phyloP scores from a whole-genome alignment of 2,329 filamentous ascomycete species.

The Pseudogymnoascus sp. region DNA sequence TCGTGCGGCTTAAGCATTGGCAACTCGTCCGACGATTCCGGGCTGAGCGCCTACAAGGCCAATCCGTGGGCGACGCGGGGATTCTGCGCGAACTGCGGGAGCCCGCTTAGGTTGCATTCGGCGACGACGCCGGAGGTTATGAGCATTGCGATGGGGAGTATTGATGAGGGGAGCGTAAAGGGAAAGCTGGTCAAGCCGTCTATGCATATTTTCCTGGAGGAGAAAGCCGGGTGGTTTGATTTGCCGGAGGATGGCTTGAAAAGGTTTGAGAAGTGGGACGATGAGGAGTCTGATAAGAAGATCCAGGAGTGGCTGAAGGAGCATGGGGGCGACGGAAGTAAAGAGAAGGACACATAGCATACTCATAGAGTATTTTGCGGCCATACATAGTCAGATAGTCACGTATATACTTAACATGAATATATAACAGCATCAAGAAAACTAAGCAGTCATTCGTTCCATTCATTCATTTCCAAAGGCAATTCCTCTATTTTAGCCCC shows the following conservation, averaged over 20 bases:
- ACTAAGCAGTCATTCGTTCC: background rate
- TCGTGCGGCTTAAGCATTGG: background rate
- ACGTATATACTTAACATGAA: background rate
- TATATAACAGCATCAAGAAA: background rate
- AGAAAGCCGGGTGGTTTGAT: conserved; percentile 34
- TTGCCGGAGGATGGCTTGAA: conserved; percentile 31
- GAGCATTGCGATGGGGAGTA: conserved; percentile 33
- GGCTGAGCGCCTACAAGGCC: conserved; percentile 31
- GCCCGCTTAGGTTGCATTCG: conserved; percentile 39
- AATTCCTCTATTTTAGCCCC: conserved; percentile 4
- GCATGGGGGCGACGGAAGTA: background rate
- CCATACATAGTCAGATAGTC: background rate
- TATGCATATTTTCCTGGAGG: conserved; percentile 38
- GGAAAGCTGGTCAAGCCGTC: conserved; percentile 26
- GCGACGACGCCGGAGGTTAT: conserved; percentile 27
- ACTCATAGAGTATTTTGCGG: background rate
- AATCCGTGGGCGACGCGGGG: conserved; percentile 32
- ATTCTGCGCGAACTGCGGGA: conserved; percentile 40
- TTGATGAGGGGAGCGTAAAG: conserved; percentile 35
- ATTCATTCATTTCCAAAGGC: conserved; percentile 1
- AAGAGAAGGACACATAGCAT: background rate
- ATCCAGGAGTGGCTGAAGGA: conserved; percentile 24
- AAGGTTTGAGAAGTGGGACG: conserved; percentile 23
- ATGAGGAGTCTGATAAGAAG: conserved; percentile 19
- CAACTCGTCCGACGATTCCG: conserved; percentile 8